Conservation (phyloP, 2,329 filamentous ascomycete species). For the Lasiodiplodia sp. region DNA sequence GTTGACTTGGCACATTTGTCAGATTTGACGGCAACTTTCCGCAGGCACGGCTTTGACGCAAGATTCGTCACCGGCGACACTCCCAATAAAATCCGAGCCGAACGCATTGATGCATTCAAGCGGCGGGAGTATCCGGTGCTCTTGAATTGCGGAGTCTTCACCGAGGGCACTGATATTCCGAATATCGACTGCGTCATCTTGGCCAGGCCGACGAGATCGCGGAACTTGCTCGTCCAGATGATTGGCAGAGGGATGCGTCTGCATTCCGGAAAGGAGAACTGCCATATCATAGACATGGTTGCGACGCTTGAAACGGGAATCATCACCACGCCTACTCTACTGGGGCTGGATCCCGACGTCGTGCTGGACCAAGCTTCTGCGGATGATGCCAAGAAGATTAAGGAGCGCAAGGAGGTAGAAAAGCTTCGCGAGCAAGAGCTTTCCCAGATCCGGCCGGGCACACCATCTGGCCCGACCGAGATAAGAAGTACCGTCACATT, state of each 20-base stretch:
- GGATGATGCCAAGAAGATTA: conserved; percentile 66
- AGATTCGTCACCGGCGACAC: conserved; percentile 88
- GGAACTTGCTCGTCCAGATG: conserved; percentile 97
- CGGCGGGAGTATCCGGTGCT: conserved; percentile 82
- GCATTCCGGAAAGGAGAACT: conserved; percentile 80
- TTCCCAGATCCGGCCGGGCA: conserved; percentile 74
- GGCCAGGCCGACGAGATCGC: conserved; percentile 85
- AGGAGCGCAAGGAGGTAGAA: conserved; percentile 55
- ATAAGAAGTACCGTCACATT: conserved; percentile 68
- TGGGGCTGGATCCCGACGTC: conserved; percentile 86
- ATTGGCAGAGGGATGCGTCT: conserved; percentile 92
- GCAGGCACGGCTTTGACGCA: conserved; percentile 79
- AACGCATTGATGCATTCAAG: conserved; percentile 78
- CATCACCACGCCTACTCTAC: conserved; percentile 88
- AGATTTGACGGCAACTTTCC: conserved; percentile 77
- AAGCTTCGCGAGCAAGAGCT: conserved; percentile 52
- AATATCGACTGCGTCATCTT: conserved; percentile 95
- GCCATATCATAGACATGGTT: conserved; percentile 96
- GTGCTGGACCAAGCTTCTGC: conserved; percentile 72
- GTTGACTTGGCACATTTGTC: conserved; percentile 86
- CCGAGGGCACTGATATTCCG: conserved; percentile 96
- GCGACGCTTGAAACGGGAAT: conserved; percentile 84
- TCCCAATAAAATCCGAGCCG: conserved; percentile 69
- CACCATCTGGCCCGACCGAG: conserved; percentile 59
- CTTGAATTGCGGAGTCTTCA: conserved; percentile 95